A percentile compares a stretch with the other conserved stretches of the same genome.
These are phyloP conservation scores for Xylaria nigripes DNA, from an alignment of 495 filamentous ascomycete genomes.

Conservation along the genomic window DNA sequence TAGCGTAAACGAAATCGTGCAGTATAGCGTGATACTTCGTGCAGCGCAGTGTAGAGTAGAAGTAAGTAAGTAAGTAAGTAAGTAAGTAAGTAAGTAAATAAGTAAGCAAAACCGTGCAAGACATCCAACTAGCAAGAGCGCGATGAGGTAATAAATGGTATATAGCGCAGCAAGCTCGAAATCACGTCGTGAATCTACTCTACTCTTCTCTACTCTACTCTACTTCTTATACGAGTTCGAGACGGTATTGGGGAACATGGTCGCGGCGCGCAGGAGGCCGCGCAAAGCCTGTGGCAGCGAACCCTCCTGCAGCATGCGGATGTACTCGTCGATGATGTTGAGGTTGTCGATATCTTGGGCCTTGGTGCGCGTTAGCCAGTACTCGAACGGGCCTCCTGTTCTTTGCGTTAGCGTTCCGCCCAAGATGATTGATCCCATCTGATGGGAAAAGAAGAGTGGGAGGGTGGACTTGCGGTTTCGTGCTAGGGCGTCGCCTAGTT, in stretches of 20 bases:
- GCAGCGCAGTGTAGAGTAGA: too few species aligned
- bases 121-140: too few species aligned
- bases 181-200: neutral
- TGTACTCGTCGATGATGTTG: conserved; percentile 26
- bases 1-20: too few species aligned
- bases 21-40: too few species aligned
- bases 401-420: conserved; percentile 4
- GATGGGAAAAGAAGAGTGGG: neutral
- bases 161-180: too few species aligned
- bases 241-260: conserved; percentile 17
- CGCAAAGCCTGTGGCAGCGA: conserved; percentile 28
- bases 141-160: too few species aligned
- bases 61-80: too few species aligned
- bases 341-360: conserved; percentile 26
- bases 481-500: conserved; percentile 32
- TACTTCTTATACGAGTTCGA: conserved; percentile 9
- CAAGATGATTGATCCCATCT: neutral
- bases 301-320: conserved; percentile 24
- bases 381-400: conserved; percentile 38
- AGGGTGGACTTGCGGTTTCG: conserved; percentile 29
- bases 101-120: too few species aligned
- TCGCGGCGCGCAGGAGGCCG: conserved; percentile 29
- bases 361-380: conserved; percentile 35
- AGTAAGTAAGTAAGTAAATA: too few species aligned
- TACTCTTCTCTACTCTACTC: too few species aligned